phyloP scores from a whole-genome alignment of 2,329 filamentous ascomycete species.

The Colletotrichum ledebouriae region DNA sequence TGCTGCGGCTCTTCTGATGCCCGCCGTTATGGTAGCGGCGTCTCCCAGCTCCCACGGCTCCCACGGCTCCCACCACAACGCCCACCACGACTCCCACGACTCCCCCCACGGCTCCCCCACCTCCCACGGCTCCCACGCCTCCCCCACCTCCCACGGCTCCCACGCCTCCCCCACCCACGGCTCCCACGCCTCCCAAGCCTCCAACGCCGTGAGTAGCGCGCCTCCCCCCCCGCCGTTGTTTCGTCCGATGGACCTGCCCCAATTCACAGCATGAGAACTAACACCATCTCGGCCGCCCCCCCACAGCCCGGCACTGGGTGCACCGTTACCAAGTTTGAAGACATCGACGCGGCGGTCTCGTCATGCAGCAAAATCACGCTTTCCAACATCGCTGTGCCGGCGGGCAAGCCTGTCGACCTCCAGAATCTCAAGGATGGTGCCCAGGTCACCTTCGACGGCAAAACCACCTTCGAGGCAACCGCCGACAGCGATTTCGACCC shows the following conservation, averaged over 20 bases:
- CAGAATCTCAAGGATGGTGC: constrained; percentile 25
- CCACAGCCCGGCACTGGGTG: constrained; percentile 25
- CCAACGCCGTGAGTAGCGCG: constrained; percentile 1
- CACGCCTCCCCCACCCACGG: too few relatives aligned
- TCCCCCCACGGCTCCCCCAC: too few relatives aligned
- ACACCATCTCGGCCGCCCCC: background rate
- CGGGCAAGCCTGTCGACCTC: constrained; percentile 31
- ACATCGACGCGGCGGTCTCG: constrained; percentile 32
- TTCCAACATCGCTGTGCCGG: constrained; percentile 34
- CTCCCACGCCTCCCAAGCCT: too few relatives aligned
- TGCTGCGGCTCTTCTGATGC: constrained; percentile 35
- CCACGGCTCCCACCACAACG: too few relatives aligned
- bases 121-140: too few relatives aligned
- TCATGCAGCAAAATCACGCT: constrained; percentile 36
- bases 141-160: too few relatives aligned
- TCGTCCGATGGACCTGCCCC: background rate
- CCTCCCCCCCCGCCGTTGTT: background rate
- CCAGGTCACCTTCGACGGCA: constrained; percentile 36
- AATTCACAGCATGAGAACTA: constrained; percentile 1
- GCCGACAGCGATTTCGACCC: constrained; percentile 27
- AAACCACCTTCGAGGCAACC: constrained; percentile 33
- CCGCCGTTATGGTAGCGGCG: constrained; percentile 31
- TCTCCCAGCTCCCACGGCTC: too few relatives aligned
- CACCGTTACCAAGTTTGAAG: constrained; percentile 24
- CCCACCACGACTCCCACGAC: too few relatives aligned